phyloP scores from a whole-genome alignment of 1,139 yeast species.

The Fermentozyma sake region DNA sequence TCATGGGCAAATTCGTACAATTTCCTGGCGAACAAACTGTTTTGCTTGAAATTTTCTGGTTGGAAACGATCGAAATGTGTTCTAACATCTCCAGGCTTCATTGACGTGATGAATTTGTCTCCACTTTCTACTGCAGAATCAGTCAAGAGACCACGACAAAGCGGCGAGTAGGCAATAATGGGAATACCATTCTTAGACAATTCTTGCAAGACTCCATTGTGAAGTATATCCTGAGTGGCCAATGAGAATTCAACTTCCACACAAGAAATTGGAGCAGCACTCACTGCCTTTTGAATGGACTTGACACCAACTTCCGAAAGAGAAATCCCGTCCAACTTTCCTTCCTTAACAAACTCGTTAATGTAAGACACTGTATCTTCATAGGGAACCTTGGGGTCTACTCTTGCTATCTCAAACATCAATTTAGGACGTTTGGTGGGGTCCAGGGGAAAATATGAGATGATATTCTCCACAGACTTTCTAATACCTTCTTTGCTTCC shows the following conservation, averaged over 20 bases:
- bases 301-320: slow-evolving; percentile 66
- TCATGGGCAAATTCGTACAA: slow-evolving; percentile 47
- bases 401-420: slow-evolving; percentile 66
- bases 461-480: slow-evolving; percentile 47
- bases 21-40: slow-evolving; percentile 41
- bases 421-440: slow-evolving; percentile 34
- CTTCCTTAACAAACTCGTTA: slow-evolving; percentile 48
- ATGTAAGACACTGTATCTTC: slow-evolving; percentile 49
- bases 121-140: slow-evolving; percentile 46
- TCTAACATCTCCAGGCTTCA: slow-evolving; percentile 56
- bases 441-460: slow-evolving; percentile 42
- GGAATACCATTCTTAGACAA: slow-evolving; percentile 48
- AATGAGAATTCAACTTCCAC: slow-evolving; percentile 77
- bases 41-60: slow-evolving; percentile 51
- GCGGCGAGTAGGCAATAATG: slow-evolving; percentile 74
- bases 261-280: slow-evolving; percentile 49
- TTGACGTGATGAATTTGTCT: slow-evolving; percentile 26
- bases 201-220: slow-evolving; percentile 60
- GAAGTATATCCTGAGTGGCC: slow-evolving; percentile 54
- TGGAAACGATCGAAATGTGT: slow-evolving; percentile 52
- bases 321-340: slow-evolving; percentile 61
- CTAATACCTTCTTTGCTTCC: slow-evolving; percentile 46
- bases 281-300: slow-evolving; percentile 53
- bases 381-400: slow-evolving; percentile 47
- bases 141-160: slow-evolving; percentile 74